Conservation (phyloP, 2,329 filamentous ascomycete genomes). For the Phialocephala sp. region DNA sequence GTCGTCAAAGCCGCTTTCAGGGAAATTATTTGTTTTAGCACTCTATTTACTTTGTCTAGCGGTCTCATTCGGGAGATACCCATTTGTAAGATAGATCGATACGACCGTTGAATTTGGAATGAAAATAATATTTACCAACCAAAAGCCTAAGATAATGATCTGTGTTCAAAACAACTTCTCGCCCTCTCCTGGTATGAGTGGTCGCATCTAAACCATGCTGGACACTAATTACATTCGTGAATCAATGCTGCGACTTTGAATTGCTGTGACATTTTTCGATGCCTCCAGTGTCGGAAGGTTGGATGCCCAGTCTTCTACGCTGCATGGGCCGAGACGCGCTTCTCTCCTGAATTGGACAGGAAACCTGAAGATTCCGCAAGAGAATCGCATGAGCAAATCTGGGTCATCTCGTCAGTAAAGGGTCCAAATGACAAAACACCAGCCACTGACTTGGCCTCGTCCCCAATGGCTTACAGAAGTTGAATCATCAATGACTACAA, state of each 20-base stretch:
- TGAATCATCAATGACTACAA: constrained; percentile 30
- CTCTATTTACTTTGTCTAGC: neutral
- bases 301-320: neutral
- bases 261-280: neutral
- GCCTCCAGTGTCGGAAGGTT: neutral
- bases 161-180: too few relatives aligned
- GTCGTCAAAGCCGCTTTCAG: neutral
- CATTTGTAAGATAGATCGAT: constrained; percentile 4
- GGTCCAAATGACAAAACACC: neutral
- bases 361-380: neutral
- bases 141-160: too few relatives aligned
- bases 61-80: constrained; percentile 10
- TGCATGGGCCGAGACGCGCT: constrained; percentile 6
- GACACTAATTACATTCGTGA: neutral
- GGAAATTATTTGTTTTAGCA: neutral
- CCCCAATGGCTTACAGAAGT: constrained; percentile 13
- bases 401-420: neutral
- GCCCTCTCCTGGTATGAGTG: too few relatives aligned
- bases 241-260: neutral
- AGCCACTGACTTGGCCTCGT: neutral
- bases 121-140: neutral
- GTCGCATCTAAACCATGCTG: too few relatives aligned
- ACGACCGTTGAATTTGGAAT: neutral
- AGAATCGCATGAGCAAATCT: neutral
- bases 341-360: neutral